Evolutionary conservation across 148 eudicot genomes (phyloP), one percentile per base, ranked within the genome.

Genomic region (Persicaria tinctoria): DNA sequence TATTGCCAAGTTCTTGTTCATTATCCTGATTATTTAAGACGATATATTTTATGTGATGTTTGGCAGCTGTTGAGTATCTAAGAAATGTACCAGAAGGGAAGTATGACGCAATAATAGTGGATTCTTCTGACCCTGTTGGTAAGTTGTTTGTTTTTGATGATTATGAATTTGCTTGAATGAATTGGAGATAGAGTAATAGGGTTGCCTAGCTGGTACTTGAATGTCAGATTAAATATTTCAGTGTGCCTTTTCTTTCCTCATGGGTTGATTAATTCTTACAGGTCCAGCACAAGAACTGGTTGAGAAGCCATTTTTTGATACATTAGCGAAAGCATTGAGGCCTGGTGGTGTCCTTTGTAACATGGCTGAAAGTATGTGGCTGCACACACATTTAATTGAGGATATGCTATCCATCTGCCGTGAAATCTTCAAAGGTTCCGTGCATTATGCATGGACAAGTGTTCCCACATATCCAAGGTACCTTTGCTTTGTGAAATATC

Each of bases 331-430:
- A 87, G 96, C 97, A n/a, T 79, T 95, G 80, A 92, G 88, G 84
- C 92, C 93, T 68, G 99, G 99, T 74, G 99, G 99, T 77, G 96
- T 95, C 69, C 89, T 92, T 55, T 95, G 99, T 82, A 95, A 89
- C 83, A 95, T 95, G 99, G 96, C 97, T 12, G 99, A 95, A 64
- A 95, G 99, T 74, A 89, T 95, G 97, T 95, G 97, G 99, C 96
- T 95, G 70, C 97, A 95, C 77, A 95, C 97, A 60, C 99, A 92
- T 88, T 86, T 95, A 50, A 92, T 95, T 72, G 89, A 95, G 76
- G 96, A 95, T 76, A 89, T 90, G 96, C 44, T 90, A 11, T 85
- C 91, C 57, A 80, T 88, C 70, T 95, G 97, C 79, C 91, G 78
- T 46, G 87, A 89, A 72, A 84, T 81, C 59, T 95, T 95, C 55